A percentile compares a stretch with the other conserved stretches of the same genome.
phyloP scores from a whole-genome alignment of 2,329 filamentous ascomycete species.

The Colletotrichum zoysiae region DNA sequence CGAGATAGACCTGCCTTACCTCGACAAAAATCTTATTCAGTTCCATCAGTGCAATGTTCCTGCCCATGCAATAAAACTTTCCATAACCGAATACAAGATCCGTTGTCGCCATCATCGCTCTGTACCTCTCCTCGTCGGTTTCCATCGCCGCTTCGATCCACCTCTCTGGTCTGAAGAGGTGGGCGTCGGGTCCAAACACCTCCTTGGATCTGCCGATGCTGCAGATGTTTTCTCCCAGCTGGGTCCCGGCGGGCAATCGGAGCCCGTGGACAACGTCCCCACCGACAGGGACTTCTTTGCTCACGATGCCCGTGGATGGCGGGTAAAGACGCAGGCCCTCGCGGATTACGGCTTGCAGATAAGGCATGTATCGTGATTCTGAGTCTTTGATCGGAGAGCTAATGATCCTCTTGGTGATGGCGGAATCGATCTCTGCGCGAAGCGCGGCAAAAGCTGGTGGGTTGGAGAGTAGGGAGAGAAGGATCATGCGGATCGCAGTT shows the following conservation, averaged over 20 bases:
- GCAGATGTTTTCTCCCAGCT: constrained; percentile 57
- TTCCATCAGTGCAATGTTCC: constrained; percentile 58
- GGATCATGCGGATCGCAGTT: constrained; percentile 56
- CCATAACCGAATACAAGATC: constrained; percentile 60
- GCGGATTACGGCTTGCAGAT: constrained; percentile 65
- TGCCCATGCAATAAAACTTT: constrained; percentile 59
- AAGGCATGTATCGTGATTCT: constrained; percentile 53
- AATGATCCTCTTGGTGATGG: constrained; percentile 38
- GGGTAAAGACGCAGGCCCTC: constrained; percentile 66
- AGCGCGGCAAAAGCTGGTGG: constrained; percentile 60
- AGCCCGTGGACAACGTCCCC: constrained; percentile 54
- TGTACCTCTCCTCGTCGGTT: constrained; percentile 48
- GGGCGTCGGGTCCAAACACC: constrained; percentile 60
- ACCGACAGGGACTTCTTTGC: constrained; percentile 61
- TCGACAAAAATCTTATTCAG: constrained; percentile 59
- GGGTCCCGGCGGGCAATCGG: constrained; percentile 52
- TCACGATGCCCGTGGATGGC: constrained; percentile 60
- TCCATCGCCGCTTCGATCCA: constrained; percentile 56
- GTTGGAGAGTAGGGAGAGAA: constrained; percentile 65
- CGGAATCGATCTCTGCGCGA: constrained; percentile 60
- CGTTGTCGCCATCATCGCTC: constrained; percentile 51
- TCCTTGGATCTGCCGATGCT: constrained; percentile 53
- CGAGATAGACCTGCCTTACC: constrained; percentile 50
- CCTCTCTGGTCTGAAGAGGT: constrained; percentile 61
- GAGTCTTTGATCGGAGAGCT: constrained; percentile 48